Percentiles rank a stretch among this genome's conserved stretches.
Conservation (phyloP, 176 grass and related monocot genomes). For the Oryza coarctata region DNA sequence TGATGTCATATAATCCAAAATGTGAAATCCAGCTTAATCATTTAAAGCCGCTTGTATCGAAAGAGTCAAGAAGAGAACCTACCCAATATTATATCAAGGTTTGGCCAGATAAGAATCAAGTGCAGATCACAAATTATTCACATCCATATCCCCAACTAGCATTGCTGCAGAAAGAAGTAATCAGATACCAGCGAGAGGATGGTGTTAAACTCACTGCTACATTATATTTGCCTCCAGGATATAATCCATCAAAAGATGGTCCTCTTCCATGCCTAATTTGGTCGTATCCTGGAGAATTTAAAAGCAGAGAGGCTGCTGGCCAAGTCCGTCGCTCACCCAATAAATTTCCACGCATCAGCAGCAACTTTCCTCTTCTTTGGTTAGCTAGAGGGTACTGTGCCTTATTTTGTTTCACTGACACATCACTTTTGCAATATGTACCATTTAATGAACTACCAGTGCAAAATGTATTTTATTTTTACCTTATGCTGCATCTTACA, state of each 20-base stretch:
- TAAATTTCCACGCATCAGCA: conserved; percentile 67
- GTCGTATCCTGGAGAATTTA: conserved; percentile 92
- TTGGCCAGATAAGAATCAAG: conserved; percentile 63
- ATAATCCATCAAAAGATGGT: conserved; percentile 58
- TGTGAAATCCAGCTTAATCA: conserved; percentile 60
- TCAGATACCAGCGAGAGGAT: conserved; percentile 77
- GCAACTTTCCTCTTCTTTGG: conserved; percentile 87
- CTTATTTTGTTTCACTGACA: conserved; percentile 29
- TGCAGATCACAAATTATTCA: conserved; percentile 83
- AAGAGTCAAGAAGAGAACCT: conserved; percentile 78
- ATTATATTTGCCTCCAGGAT: conserved; percentile 74
- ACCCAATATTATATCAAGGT: conserved; percentile 71
- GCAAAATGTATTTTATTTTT: not conserved
- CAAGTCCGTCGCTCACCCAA: conserved; percentile 84
- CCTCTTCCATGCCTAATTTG: conserved; percentile 77
- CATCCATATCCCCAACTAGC: conserved; percentile 80
- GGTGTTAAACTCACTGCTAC: conserved; percentile 83
- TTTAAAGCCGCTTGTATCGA: conserved; percentile 75
- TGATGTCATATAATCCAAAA: conserved; percentile 73
- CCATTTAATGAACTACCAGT: not conserved
- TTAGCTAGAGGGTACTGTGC: conserved; percentile 71
- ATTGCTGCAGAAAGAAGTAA: conserved; percentile 79
- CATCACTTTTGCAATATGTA: conserved; percentile 16
- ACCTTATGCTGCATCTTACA: conserved; percentile 28
- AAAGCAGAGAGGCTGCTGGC: conserved; percentile 88